Evolutionary conservation across 192 early-diverging fungal genomes (phyloP).

Genomic region (Rhizoclosmatium globosum): DNA sequence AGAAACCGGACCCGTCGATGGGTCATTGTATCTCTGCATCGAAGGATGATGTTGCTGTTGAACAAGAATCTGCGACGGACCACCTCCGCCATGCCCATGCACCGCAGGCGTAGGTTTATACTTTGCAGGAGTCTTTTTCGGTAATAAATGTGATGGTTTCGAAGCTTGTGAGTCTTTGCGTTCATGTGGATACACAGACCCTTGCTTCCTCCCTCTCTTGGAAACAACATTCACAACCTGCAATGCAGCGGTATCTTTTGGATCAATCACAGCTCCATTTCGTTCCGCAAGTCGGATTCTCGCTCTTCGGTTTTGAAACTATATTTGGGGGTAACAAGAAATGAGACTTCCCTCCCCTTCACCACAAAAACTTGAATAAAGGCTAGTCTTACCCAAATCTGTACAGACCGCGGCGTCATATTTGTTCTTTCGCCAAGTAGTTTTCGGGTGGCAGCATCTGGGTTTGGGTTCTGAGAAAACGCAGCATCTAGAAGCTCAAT

Average conservation of each 20-base stretch:
- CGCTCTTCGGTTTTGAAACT: slow-evolving; percentile 31
- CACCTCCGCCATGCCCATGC: too few species aligned
- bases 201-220: slow-evolving; percentile 22
- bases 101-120: slow-evolving; percentile 21
- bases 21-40: too few species aligned
- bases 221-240: slow-evolving; percentile 9
- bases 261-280: slow-evolving; percentile 17
- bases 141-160: background rate
- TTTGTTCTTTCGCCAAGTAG: background rate
- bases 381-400: slow-evolving; percentile 16
- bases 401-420: slow-evolving; percentile 21
- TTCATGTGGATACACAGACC: slow-evolving; percentile 6
- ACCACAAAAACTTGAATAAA: background rate
- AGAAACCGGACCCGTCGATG: too few species aligned
- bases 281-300: slow-evolving; percentile 19
- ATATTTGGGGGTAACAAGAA: background rate
- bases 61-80: too few species aligned
- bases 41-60: too few species aligned
- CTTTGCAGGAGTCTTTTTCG: background rate
- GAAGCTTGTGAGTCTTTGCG: background rate
- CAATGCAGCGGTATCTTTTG: slow-evolving; percentile 19
- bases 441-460: slow-evolving; percentile 7
- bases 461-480: slow-evolving; percentile 31
- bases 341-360: background rate
- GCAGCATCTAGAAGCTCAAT: slow-evolving; percentile 6